Base-by-base conservation (phyloP, 352 stramenopile species). In the Pythium vanterpoolii region DNA sequence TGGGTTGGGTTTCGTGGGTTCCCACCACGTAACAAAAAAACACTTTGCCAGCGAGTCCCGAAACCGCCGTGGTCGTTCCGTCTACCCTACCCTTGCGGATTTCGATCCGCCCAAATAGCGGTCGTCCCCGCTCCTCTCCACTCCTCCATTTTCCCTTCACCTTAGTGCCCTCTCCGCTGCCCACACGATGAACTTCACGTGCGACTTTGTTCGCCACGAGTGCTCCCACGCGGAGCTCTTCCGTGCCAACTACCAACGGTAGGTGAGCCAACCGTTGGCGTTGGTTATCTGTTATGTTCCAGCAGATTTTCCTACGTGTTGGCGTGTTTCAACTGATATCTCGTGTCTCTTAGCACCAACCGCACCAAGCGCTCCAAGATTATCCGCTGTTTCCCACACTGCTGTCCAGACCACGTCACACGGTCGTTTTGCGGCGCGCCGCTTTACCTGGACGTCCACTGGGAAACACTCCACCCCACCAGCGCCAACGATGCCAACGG, bases 361-460 rank as follows among this genome's bases (percentile, higher is more conserved):
- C 55, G 55, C 45, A 62, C 55, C 23, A 53, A 54, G 28, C 43
- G 55, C 30, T 62, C 55, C 55, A 62, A 85, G 75, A 87, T 87
- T 65, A 33, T 87, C 48, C 71, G 74, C 40, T 87, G 75, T 64
- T 88, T 86, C 58, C 76, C 78, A 13, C 76, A 88, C 55, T 88
- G 78, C 63, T 88, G 76, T 43, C 78, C 78, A 0, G 53, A 74
- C 39, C 78, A 88, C 50, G 45, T 86, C 44, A 66, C 77, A 16
- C 74, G 76, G 13, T 85, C 74, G 54, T 86, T 86, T 57, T 88
- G 78, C 49, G 78, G 76, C 27, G 68, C 78, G 23, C 56, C 76
- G 16, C 61, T 88, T 43, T 68, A 66, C 38, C 65, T 86, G 36
- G 52, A 60, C 27, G 74, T 88, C 24, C 19, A 59, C 16, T 49